Evolutionary conservation across 371 early-diverging fungal genomes (phyloP).

Genomic region (Capillidium rhysosporum): DNA sequence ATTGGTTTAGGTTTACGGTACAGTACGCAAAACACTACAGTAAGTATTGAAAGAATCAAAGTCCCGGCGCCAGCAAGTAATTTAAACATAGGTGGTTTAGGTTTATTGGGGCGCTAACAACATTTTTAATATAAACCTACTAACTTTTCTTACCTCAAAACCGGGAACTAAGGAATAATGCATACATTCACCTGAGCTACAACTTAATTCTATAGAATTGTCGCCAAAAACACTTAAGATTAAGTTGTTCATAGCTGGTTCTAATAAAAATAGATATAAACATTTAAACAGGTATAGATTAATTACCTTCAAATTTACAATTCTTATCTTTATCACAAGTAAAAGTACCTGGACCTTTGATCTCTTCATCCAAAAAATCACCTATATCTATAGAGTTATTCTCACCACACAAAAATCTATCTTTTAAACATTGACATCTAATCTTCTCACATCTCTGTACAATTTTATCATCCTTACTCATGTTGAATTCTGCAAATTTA

Average conservation of each 20-base stretch:
- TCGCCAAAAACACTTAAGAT: constrained; percentile 53
- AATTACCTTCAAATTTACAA: constrained; percentile 39
- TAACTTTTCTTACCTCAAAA: constrained; percentile 9
- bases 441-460: constrained; percentile 38
- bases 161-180: constrained; percentile 77
- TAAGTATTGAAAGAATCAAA: constrained; percentile 29
- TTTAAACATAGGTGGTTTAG: constrained; percentile 31
- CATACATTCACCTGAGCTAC: constrained; percentile 61
- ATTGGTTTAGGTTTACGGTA: neutral
- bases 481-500: constrained; percentile 14
- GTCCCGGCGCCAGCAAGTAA: constrained; percentile 33
- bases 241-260: constrained; percentile 52
- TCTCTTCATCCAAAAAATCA: constrained; percentile 43
- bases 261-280: constrained; percentile 11
- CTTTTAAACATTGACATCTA: constrained; percentile 48
- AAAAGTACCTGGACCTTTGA: constrained; percentile 54
- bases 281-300: neutral
- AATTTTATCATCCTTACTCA: constrained; percentile 6
- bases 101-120: constrained; percentile 15
- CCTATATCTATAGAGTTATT: constrained; percentile 51
- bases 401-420: constrained; percentile 55
- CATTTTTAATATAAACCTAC: neutral
- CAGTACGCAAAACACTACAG: constrained; percentile 14
- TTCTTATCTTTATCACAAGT: constrained; percentile 27
- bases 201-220: constrained; percentile 42